Evolutionary conservation across 2,329 filamentous ascomycete genomes (phyloP), one percentile per base, ranked within the genome.

Genomic region (Beauveria sp.): DNA sequence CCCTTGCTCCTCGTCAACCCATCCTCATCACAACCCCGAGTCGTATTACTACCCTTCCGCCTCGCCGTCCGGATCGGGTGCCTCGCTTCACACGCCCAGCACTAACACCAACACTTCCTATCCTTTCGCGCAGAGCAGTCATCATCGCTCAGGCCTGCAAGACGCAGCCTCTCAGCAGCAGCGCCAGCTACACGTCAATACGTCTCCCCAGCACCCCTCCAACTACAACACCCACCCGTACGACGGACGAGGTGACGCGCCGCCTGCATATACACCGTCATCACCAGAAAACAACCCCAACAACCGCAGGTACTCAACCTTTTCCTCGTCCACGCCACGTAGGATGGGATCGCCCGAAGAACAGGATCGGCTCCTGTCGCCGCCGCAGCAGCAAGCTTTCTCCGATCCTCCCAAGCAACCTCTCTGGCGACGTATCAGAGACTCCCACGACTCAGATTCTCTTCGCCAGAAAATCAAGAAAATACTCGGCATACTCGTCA

Each of bases 281-380:
- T 71, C 73, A 24, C 75, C 76, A 14, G 69, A 73, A 8, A 64
- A 69, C 18, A 60, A 60, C 30, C 61, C 53, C 54, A 69, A 63
- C 60, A 75, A 73, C 63, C 81, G 82, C 67, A 76, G 73, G 62
- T 82, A 83, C 67, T 77, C 72, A 62, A 81, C 79, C 8, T 79
- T 82, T 66, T 62, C 68, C 1, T 68, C 66, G 16, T 63, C 43
- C 10, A 63, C 24, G 28, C 61, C 62, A 63, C 50, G 60, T 59
- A 73, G 61, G 28, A 82, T 82, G 79, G 78, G 76, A 6, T 65
- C 68, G 12, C 66, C 70, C 2, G 72, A 75, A 45, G 80, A 83
- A 66, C 70, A 72, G 22, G 74, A 76, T 52, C 71, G 73, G 61
- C 70, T 83, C 3, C 71, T 83, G 60, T 68, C 70, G 34, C 67